phyloP scores from a whole-genome alignment of 192 early-diverging fungal genomes.

The Dimargaris verticillata region DNA sequence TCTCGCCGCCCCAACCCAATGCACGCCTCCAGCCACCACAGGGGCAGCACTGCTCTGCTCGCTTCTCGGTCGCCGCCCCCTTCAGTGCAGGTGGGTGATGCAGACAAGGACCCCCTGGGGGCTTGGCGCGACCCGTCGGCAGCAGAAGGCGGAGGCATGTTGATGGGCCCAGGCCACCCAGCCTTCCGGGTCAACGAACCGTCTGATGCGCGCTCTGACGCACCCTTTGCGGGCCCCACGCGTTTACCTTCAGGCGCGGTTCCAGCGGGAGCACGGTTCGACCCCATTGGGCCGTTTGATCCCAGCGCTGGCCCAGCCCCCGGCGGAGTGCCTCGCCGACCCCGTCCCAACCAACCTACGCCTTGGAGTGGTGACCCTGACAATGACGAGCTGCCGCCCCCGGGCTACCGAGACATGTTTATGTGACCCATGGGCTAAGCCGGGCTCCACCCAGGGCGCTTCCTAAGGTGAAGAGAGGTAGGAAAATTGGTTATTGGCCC shows the following conservation, averaged over 20 bases:
- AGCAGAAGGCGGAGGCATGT: slow-evolving; percentile 54
- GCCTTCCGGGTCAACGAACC: slow-evolving; percentile 48
- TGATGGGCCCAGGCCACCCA: slow-evolving; percentile 75
- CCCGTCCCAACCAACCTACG: not conserved
- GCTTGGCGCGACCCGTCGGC: slow-evolving; percentile 16
- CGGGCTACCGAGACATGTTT: not conserved
- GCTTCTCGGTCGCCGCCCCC: no score
- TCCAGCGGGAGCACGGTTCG: slow-evolving; percentile 78
- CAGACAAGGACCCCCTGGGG: slow-evolving; percentile 24
- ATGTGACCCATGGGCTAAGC: no score
- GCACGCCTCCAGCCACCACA: no score
- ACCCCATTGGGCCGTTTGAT: slow-evolving; percentile 77
- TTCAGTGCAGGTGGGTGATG: no score
- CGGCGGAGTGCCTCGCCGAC: not conserved
- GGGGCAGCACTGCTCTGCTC: no score
- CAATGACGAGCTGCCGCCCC: slow-evolving; percentile 8
- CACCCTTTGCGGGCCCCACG: slow-evolving; percentile 36
- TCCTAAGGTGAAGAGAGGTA: no score
- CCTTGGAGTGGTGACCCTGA: slow-evolving; percentile 6
- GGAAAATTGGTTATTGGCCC: no score
- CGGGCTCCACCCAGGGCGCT: no score
- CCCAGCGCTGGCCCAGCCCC: slow-evolving; percentile 16
- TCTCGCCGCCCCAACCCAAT: no score
- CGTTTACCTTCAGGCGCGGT: slow-evolving; percentile 52
- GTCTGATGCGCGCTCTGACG: slow-evolving; percentile 18